Conservation (phyloP, 345 rosid species). For the Atalantia buxifolia region DNA sequence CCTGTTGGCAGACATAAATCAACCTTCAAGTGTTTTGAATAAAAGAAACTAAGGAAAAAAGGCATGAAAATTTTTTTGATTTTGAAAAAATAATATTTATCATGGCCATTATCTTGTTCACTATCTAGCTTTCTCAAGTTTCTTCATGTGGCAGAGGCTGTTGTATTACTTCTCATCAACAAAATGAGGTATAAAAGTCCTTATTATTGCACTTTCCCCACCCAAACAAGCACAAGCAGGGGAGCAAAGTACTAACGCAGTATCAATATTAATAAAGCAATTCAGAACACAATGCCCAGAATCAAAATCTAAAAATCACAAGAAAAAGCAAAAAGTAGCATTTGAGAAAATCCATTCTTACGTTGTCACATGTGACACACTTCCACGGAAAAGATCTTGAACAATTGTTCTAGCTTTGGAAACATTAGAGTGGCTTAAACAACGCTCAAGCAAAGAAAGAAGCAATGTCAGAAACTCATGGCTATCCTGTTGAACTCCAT, state of each 20-base stretch:
- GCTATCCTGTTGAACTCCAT: conserved; percentile 95
- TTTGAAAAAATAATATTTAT: background rate
- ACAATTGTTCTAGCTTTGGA: conserved; percentile 66
- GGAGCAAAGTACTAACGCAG: background rate
- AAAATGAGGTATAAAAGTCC: background rate
- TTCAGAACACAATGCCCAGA: background rate
- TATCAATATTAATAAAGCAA: background rate
- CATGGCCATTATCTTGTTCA: background rate
- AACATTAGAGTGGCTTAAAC: conserved; percentile 61
- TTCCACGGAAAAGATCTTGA: conserved; percentile 97
- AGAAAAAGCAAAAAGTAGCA: background rate
- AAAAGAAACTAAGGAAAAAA: background rate
- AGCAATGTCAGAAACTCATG: conserved; percentile 92
- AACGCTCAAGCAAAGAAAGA: conserved; percentile 91
- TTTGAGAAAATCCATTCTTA: conserved; percentile 40
- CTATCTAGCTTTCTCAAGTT: background rate
- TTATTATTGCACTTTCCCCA: background rate
- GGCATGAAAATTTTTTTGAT: background rate
- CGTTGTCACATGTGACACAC: conserved; percentile 97
- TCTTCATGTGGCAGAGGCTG: background rate
- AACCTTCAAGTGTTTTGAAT: background rate
- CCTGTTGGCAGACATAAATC: too few species aligned
- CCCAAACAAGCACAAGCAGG: background rate
- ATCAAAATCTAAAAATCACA: background rate
- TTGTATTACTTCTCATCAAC: background rate